phyloP scores from a whole-genome alignment of 345 rosid species.

The Gossypium sturtianum region DNA sequence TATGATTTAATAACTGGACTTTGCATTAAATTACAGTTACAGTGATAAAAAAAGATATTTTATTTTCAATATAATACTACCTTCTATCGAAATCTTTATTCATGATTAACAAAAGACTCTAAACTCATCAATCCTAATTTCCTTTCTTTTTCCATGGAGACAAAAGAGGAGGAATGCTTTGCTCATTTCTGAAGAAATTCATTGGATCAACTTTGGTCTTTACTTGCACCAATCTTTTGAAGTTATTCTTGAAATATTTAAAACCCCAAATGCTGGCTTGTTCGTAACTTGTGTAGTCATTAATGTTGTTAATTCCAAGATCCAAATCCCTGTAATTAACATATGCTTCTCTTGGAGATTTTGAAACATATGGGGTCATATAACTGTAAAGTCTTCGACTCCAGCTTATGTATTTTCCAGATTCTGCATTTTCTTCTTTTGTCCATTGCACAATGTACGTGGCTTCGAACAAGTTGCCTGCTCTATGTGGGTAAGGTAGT shows the following conservation, averaged over 20 bases:
- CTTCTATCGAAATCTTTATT: background rate
- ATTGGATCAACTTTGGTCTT: background rate
- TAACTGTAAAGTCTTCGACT: background rate
- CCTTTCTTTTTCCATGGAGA: background rate
- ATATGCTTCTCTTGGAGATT: background rate
- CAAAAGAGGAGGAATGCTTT: background rate
- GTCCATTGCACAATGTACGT: background rate
- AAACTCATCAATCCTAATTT: background rate
- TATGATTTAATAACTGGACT: too few relatives aligned
- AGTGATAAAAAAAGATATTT: background rate
- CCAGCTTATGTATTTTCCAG: background rate
- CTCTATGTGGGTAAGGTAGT: slow-evolving; percentile 2
- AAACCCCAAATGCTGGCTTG: background rate
- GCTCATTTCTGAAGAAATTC: slow-evolving; percentile 3
- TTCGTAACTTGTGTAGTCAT: background rate
- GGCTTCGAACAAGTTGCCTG: slow-evolving; percentile 2
- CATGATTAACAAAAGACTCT: background rate
- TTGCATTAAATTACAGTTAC: background rate
- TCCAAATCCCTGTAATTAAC: background rate
- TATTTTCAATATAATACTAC: background rate
- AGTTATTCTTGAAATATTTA: background rate
- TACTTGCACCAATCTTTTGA: background rate
- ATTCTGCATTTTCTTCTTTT: background rate
- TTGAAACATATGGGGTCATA: background rate
- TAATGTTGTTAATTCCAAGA: background rate